Base-by-base conservation (phyloP, 2,329 filamentous ascomycete genomes). In the Cadophora sp. region DNA sequence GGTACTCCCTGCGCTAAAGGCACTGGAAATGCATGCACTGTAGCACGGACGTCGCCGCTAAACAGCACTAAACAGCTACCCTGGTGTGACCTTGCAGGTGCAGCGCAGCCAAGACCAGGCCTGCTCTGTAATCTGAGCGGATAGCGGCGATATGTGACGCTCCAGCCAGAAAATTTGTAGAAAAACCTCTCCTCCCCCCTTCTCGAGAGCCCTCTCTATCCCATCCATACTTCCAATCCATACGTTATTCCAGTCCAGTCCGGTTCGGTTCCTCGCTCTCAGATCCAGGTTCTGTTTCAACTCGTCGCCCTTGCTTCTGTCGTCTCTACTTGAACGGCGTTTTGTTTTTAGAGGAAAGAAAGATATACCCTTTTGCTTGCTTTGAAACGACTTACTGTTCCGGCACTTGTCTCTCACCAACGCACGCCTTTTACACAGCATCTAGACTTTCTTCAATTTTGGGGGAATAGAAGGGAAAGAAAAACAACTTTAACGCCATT, bases 291-390 rank as follows among this genome's bases (percentile, higher is more conserved):
- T 53, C 56, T 59, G 33, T 56, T 56, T 24, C 30, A 65, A 64
- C 50, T 36, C 30, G n/a, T n/a, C 27, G 33, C 39, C 13, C 43
- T 36, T 48, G 50, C 41, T 60, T 61, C 56, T 66, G 43, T 68
- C 63, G 62, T 48, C n/a, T 68, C 62, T 68, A 51, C 65, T 62
- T 59, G 58, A 68, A 56, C 66, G 65, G 66, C 65, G 55, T 67
- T 68, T 62, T 20, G 67, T 64, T 64, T 64, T 51, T 51, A 6
- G 55, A 20, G 22, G 55, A 59, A 20, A 33, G 13, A 56, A 64
- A 65, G n/a, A n/a, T n/a, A n/a, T n/a, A n/a, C n/a, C 65, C 41
- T 55, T 65, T 60, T 61, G 33, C 24, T 39, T 43, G 45, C 30
- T 58, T 60, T 62, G 63, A 51, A 50, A 65, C 65, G 53, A 45